Evolutionary conservation across 2,329 filamentous ascomycete genomes (phyloP), one percentile per base, ranked within the genome.

Genomic region (Stemphylium lycopersici): DNA sequence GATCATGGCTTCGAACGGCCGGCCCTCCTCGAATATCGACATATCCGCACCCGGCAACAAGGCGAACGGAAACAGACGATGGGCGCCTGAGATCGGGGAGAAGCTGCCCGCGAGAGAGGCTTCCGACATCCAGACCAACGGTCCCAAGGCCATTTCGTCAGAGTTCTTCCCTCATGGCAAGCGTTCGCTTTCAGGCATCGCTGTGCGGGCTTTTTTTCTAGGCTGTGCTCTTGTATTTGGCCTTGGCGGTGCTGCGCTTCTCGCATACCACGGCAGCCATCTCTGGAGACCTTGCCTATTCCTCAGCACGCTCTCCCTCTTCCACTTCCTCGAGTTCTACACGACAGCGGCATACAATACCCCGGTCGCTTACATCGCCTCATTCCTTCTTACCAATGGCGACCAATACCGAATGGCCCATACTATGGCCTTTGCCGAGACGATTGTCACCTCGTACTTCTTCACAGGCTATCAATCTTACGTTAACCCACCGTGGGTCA

Each of bases 251-350:
- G 65, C 76, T 37, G 46, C 62, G 24, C 45, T 68, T 26, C 62
- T 73, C 33, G 53, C 61, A 51, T 69, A 71, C 55, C 54, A 69
- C 33, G 62, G 66, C 11, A 77, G 70, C 36, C 74, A 77, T 4
- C 70, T 84, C 49, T 89, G 86, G 86, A 80, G 86, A 18, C 72
- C 84, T 0, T 80, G 82, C 7, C 80, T 84, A 72, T 93, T 93
- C 78, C 69, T 89, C 42, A 78, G 79, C 46, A 80, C 86, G 12
- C 87, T 98, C 42, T 84, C 88, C 22, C 66, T 89, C 26, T 98
- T 98, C 78, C 95, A 99, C 80, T 98, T 96, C 77, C 87, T 98
- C 75, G 95, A 99, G 77, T 99, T 93, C 81, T 96, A 87, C 82
- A 91, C 88, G 29, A 97, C 93, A 0, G 93, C 93, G 7, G 80